Evolutionary conservation across 306 rosid genomes (phyloP), one percentile per base, ranked within the genome.

Genomic region (Quercus mongolica): DNA sequence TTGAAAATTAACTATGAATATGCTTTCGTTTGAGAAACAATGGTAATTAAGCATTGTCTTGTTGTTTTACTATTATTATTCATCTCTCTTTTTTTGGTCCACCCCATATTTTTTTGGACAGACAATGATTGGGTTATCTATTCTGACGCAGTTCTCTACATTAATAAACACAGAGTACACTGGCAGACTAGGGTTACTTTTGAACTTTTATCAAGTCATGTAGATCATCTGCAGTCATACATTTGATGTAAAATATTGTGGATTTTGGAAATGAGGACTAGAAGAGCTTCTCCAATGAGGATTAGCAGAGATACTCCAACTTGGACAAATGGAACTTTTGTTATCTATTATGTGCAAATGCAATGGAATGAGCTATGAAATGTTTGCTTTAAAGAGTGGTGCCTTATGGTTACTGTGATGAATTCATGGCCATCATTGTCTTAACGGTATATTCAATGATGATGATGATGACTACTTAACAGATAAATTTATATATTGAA

Each of bases 11-110:
- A 95, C 71, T 95, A 91, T 70, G 99, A 98, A 0, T 97, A 95
- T 46, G 99, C 99, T 3, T 95, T 95, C 79, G 93, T 95, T 72
- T 94, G 99, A 98, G 94, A 74, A 95, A 90, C 56, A 94, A 92
- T 30, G 97, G 97, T 92, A 82, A 51, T 63, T 35, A 23, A 76
- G n/a, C 28, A 65, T 76, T 64, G 20, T 41, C 23, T 10, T 63
- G 55, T 41, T 58, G 7, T 28, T 19, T 58, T 26, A 3, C 12
- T 12, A 4, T 2, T 15, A 18, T 17, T 17, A 73, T 68, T 72
- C 77, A 33, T 3, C 3, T 14, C 10, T 31, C 19, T 18, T 5
- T 31, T 17, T 31, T 1, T 12, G 23, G 11, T 38, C 51, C 23
- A 18, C 46, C 25, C 19, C 51, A 68, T 67, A 7, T 3, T 61